Evolutionary conservation across 495 filamentous ascomycete genomes (phyloP).

Genomic region (Aspergillus coremiiformis): DNA sequence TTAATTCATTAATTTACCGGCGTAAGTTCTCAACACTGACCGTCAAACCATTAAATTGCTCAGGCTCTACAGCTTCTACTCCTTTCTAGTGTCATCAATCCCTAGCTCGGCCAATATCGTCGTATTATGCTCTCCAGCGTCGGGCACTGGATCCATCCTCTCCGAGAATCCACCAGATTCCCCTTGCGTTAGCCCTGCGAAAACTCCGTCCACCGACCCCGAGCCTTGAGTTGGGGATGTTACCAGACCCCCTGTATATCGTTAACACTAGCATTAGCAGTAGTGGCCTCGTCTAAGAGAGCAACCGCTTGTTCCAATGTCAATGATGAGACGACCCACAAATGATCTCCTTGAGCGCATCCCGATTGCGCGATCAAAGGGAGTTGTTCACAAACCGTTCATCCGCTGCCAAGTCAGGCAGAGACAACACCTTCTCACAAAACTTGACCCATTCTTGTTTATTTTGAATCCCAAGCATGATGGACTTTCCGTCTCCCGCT

Average conservation of each 20-base stretch:
- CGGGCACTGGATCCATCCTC: slow-evolving; percentile 28
- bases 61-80: no score
- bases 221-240: slow-evolving; percentile 39
- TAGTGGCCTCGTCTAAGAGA: slow-evolving; percentile 26
- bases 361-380: slow-evolving; percentile 26
- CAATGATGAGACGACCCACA: slow-evolving; percentile 19
- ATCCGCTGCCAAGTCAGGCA: slow-evolving; percentile 25
- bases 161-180: slow-evolving; percentile 15
- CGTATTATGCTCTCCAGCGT: slow-evolving; percentile 37
- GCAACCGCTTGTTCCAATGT: slow-evolving; percentile 25
- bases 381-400: slow-evolving; percentile 33
- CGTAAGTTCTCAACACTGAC: background rate
- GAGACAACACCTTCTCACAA: slow-evolving; percentile 31
- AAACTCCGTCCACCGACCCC: slow-evolving; percentile 41
- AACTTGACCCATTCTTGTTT: slow-evolving; percentile 46
- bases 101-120: slow-evolving; percentile 32
- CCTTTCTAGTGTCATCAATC: background rate
- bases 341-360: slow-evolving; percentile 28
- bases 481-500: slow-evolving; percentile 34
- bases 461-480: slow-evolving; percentile 51
- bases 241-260: slow-evolving; percentile 44
- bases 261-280: slow-evolving; percentile 46
- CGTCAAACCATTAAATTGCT: no score
- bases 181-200: slow-evolving; percentile 23
- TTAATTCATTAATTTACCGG: background rate